Percentiles rank a stretch among this genome's conserved stretches.
Evolutionary conservation across 2,329 filamentous ascomycete species (phyloP).

Genomic region (Pestalotiopsis sp.): DNA sequence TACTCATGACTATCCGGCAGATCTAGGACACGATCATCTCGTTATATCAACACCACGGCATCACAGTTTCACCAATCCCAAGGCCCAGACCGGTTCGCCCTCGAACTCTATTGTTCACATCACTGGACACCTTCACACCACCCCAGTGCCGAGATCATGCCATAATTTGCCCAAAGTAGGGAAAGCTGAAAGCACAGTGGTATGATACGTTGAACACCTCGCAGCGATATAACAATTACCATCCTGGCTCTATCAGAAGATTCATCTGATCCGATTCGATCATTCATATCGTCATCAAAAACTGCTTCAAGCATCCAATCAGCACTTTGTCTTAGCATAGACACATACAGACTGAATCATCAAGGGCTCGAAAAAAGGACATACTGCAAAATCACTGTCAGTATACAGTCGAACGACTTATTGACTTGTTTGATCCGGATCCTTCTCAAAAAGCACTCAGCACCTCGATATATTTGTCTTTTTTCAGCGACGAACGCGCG

Average conservation of each 20-base stretch:
- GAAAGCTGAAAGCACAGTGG: neutral
- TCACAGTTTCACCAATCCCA: neutral
- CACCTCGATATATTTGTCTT: too few species aligned
- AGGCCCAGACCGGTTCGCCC: neutral
- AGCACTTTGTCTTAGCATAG: slow-evolving; percentile 3
- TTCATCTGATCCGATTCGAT: neutral
- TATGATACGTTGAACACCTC: neutral
- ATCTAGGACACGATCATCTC: neutral
- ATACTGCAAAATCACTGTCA: neutral
- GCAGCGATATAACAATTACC: neutral
- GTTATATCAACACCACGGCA: neutral
- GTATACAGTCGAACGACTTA: neutral
- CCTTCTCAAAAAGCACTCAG: neutral
- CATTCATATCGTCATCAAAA: neutral
- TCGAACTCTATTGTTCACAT: neutral
- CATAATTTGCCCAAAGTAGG: neutral
- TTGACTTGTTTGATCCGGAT: neutral
- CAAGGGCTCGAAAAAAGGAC: neutral
- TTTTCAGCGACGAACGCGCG: neutral
- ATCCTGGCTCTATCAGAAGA: neutral
- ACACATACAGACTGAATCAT: neutral
- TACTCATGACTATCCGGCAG: neutral
- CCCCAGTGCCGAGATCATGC: neutral
- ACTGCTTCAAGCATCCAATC: neutral
- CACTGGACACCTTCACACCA: neutral